Base-by-base conservation (phyloP, 257 asterid species). In the Nicotiana tabacum region DNA sequence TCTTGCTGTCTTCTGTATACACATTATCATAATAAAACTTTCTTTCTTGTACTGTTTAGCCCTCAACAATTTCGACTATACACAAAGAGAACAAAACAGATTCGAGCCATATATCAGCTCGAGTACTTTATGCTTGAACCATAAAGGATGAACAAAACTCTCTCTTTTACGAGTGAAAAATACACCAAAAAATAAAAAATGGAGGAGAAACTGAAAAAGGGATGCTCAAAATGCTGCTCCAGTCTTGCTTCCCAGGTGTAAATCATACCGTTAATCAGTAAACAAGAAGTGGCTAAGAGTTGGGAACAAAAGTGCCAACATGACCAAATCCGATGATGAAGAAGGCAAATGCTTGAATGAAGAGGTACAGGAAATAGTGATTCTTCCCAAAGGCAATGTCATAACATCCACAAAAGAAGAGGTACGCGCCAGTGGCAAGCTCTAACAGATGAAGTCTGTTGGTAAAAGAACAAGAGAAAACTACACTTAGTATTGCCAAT, bases 361-460 rank as follows among this genome's bases (percentile, higher is more conserved):
- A 93, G 21, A 95, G 94, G 89, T 86, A 95, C 43, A 93, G 68
- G 89, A 69, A 93, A 29, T 79, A 91, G 85, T 85, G 93, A 74
- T 91, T 89, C 27, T 72, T 88, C 81, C 98, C 98, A 0, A 90
- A 90, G 6, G 88, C 88, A 18, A 92, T 21, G 90, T 92, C 96
- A 35, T 95, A 92, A 80, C 94, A 91, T 30, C 94, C 97, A 29
- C 97, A 93, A 66, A 95, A 87, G 88, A 95, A 89, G 55, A 95
- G 94, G 95, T 87, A 95, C 0, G 82, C 78, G 0, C 96, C 96
- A 0, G 89, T 80, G 5, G 85, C 87, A 6, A 95, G 90, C 92
- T 95, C 98, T 51, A 91, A 66, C 74, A 95, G 64, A 86, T 91
- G 93, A 70, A 91, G 74, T 78, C 97, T 94, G 93, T 77, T 0